A percentile compares a stretch with the other conserved stretches of the same genome.
phyloP scores from a whole-genome alignment of 2,329 filamentous ascomycete species.

The Anthostomella pinea region DNA sequence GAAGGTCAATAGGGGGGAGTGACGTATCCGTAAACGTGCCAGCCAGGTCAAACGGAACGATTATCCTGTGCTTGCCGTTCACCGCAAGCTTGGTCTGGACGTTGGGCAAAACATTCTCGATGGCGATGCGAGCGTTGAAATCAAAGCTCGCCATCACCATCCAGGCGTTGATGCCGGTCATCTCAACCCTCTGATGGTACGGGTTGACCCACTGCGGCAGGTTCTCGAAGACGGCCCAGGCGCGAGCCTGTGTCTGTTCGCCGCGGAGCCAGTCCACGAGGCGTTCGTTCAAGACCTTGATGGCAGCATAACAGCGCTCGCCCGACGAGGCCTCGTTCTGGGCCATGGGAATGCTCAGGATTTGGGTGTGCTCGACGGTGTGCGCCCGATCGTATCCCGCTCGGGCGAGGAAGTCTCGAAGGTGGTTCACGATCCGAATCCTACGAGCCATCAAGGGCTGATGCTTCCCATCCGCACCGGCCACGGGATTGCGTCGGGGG shows the following conservation, averaged over 20 bases:
- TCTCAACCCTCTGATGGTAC: constrained; percentile 24
- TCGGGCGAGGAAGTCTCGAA: constrained; percentile 8
- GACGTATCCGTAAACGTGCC: no score
- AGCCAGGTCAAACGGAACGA: no score
- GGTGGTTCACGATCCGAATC: constrained; percentile 6
- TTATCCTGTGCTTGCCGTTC: constrained; percentile 14
- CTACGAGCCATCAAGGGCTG: constrained; percentile 7
- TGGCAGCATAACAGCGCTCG: constrained; percentile 26
- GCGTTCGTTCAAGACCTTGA: constrained; percentile 18
- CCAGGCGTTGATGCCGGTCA: constrained; percentile 30
- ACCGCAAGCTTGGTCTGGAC: constrained; percentile 11
- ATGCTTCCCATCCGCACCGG: constrained; percentile 7
- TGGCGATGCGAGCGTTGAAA: constrained; percentile 25
- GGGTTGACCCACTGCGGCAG: constrained; percentile 24
- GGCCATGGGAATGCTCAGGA: constrained; percentile 20
- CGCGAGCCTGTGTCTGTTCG: neutral
- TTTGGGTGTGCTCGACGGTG: neutral
- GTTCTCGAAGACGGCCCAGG: constrained; percentile 6
- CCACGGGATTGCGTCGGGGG: constrained; percentile 15
- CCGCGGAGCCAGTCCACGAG: constrained; percentile 1
- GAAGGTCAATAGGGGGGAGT: no score
- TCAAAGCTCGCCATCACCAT: constrained; percentile 23
- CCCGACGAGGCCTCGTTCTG: constrained; percentile 21
- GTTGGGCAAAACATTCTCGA: constrained; percentile 19
- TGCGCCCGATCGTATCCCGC: constrained; percentile 11